Conservation (phyloP, 441 rosid species). For the Manihot esculenta region DNA sequence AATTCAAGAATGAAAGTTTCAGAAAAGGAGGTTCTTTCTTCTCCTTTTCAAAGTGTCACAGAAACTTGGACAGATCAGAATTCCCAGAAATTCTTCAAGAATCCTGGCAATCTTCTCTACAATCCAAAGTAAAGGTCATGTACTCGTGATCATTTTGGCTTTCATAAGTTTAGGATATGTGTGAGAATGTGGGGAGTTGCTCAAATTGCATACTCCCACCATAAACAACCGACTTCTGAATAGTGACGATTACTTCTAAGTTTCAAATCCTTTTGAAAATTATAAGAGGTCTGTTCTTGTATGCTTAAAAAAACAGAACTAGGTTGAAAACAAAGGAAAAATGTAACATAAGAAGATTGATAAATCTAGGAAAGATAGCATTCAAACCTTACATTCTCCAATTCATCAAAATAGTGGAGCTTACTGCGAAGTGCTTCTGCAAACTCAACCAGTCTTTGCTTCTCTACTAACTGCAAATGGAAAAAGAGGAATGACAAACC, state of each 20-base stretch:
- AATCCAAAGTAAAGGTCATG: not conserved
- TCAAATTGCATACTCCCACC: not conserved
- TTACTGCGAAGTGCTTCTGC: slow-evolving; percentile 91
- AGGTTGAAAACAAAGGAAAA: slow-evolving; percentile 5
- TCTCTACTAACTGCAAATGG: slow-evolving; percentile 68
- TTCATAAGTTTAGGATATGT: too few relatives aligned
- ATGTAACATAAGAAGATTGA: slow-evolving; percentile 6
- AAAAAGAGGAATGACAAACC: slow-evolving; percentile 18
- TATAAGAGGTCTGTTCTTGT: not conserved
- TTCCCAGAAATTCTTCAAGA: not conserved
- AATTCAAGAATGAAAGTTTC: not conserved
- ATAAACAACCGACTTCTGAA: not conserved
- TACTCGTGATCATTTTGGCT: not conserved
- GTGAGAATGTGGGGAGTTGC: not conserved
- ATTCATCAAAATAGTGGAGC: slow-evolving; percentile 96
- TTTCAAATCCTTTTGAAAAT: not conserved
- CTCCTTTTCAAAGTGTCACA: not conserved
- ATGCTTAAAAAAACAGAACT: not conserved
- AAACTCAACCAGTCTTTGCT: slow-evolving; percentile 88
- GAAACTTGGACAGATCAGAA: not conserved
- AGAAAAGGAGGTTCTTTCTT: not conserved
- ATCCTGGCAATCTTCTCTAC: not conserved
- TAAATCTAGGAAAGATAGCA: slow-evolving; percentile 37
- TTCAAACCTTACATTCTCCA: slow-evolving; percentile 98
- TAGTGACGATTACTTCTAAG: not conserved